phyloP scores from a whole-genome alignment of 2,329 filamentous ascomycete species.

The Phialophora expanda region DNA sequence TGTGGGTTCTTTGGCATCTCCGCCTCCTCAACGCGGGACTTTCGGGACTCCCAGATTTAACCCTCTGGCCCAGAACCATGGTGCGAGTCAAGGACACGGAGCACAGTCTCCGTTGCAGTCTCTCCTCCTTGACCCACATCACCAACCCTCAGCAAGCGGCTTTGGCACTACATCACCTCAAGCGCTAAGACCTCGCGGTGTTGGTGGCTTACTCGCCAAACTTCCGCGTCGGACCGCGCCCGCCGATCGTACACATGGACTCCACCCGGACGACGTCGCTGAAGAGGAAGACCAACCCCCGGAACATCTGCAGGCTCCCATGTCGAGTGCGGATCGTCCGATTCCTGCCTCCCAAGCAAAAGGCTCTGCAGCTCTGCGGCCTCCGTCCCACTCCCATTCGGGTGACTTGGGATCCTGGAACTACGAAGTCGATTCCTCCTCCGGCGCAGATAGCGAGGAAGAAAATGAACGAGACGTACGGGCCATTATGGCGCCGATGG shows the following conservation, averaged over 20 bases:
- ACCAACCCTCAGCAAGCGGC: constrained; percentile 51
- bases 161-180: constrained; percentile 34
- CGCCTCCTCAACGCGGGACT: constrained; percentile 25
- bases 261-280: constrained; percentile 25
- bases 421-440: constrained; percentile 40
- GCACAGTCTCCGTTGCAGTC: constrained; percentile 46
- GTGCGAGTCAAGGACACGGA: constrained; percentile 16
- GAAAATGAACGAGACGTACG: constrained; percentile 50
- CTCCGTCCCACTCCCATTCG: neutral
- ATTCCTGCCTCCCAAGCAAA: neutral
- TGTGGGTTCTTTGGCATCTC: constrained; percentile 21
- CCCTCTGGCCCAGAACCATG: constrained; percentile 21
- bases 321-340: neutral
- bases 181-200: constrained; percentile 22
- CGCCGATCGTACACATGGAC: constrained; percentile 11
- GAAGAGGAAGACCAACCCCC: constrained; percentile 26
- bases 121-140: constrained; percentile 54
- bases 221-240: constrained; percentile 5
- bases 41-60: constrained; percentile 29
- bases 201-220: constrained; percentile 15
- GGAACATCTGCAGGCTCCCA: neutral
- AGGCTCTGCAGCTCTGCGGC: neutral
- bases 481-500: constrained; percentile 53
- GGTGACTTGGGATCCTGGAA: constrained; percentile 50
- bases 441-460: constrained; percentile 53